phyloP scores from a whole-genome alignment of 2,329 filamentous ascomycete genomes.

The Phyllosticta citribraziliensis region DNA sequence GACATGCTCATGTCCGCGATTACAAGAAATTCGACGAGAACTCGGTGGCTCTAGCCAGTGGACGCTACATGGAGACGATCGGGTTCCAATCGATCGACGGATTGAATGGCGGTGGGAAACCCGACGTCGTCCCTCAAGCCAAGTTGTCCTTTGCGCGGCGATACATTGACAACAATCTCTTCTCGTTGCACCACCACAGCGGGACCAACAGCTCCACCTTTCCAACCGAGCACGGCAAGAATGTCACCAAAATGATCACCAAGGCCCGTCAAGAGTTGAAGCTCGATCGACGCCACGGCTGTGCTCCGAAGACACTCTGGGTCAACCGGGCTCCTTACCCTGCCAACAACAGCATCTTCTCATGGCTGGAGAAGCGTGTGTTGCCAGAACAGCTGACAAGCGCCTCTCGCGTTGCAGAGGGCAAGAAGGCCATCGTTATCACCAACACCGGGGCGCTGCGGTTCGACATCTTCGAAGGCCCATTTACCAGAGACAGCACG shows the following conservation, averaged over 20 bases:
- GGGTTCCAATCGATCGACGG: slow-evolving; percentile 85
- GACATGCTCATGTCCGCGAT: slow-evolving; percentile 83
- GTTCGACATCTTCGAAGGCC: slow-evolving; percentile 89
- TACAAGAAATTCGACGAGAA: slow-evolving; percentile 69
- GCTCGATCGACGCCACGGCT: slow-evolving; percentile 70
- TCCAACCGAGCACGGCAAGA: slow-evolving; percentile 61
- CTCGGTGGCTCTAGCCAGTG: slow-evolving; percentile 72
- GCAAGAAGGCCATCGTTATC: slow-evolving; percentile 60
- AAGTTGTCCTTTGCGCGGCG: slow-evolving; percentile 53
- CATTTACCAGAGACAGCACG: slow-evolving; percentile 79
- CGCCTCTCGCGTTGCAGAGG: slow-evolving; percentile 23
- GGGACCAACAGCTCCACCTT: slow-evolving; percentile 63
- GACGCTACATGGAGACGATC: slow-evolving; percentile 89
- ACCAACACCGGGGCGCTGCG: slow-evolving; percentile 86
- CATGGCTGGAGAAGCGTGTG: slow-evolving; percentile 66
- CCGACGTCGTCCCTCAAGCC: slow-evolving; percentile 29
- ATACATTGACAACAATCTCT: slow-evolving; percentile 92
- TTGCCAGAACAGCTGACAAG: slow-evolving; percentile 56
- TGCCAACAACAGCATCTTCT: slow-evolving; percentile 64
- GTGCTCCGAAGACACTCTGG: slow-evolving; percentile 72
- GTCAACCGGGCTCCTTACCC: slow-evolving; percentile 70
- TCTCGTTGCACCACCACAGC: slow-evolving; percentile 73
- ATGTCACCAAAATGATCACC: slow-evolving; percentile 61
- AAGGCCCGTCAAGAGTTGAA: slow-evolving; percentile 59
- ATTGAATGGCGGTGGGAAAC: slow-evolving; percentile 32